Evolutionary conservation across 1,139 yeast species (phyloP).

Genomic region (Taiozyma onychis): DNA sequence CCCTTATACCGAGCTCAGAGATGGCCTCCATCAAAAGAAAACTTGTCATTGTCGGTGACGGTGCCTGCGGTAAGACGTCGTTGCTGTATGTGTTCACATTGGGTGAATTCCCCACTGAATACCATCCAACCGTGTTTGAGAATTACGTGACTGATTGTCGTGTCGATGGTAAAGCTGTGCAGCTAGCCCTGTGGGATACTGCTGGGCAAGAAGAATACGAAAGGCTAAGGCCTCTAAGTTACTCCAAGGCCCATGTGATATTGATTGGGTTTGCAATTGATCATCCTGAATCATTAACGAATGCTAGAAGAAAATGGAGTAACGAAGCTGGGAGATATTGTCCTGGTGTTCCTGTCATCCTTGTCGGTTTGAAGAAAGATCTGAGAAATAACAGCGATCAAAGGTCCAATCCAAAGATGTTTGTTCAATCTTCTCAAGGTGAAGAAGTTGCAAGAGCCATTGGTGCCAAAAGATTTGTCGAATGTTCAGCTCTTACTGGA

Average conservation of each 20-base stretch:
- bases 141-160: conserved; percentile 91
- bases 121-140: conserved; percentile 94
- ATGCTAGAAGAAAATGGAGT: conserved; percentile 70
- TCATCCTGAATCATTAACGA: conserved; percentile 62
- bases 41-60: conserved; percentile 90
- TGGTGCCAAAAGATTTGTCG: conserved; percentile 66
- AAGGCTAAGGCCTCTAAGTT: conserved; percentile 65
- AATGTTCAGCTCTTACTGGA: conserved; percentile 73
- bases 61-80: conserved; percentile 94
- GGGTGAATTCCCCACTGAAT: conserved; percentile 75
- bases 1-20: not conserved
- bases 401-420: conserved; percentile 29
- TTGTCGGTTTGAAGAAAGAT: conserved; percentile 71
- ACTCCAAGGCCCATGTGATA: conserved; percentile 69
- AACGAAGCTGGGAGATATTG: conserved; percentile 63
- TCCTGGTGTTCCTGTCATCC: conserved; percentile 57
- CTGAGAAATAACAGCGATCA: conserved; percentile 37
- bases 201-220: conserved; percentile 95
- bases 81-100: conserved; percentile 84
- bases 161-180: conserved; percentile 87
- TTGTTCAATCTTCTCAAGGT: conserved; percentile 50
- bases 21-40: conserved; percentile 52
- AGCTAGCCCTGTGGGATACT: conserved; percentile 91
- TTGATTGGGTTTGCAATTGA: conserved; percentile 69
- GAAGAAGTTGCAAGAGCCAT: conserved; percentile 56